Base-by-base conservation (phyloP, 768 basidiomycete genomes). In the Suillus americanus region DNA sequence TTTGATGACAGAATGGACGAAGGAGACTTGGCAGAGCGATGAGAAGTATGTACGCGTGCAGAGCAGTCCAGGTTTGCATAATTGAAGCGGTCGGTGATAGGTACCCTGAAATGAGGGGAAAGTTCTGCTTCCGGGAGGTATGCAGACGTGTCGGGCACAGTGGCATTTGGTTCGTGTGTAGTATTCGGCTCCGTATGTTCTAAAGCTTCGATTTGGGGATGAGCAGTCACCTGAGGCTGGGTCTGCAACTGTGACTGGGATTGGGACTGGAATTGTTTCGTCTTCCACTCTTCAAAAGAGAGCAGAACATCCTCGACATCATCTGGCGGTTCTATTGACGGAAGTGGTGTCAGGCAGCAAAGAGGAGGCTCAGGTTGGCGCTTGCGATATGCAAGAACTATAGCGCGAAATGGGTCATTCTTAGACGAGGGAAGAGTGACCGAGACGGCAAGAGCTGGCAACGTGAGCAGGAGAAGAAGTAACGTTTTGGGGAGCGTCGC, bases 61-160 rank as follows among this genome's bases (percentile, higher is more conserved):
- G 94, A 94, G 73, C 97, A 99, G 75, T 98, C 97, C 64, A 89
- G 73, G 60, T 87, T 89, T 48, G 97, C 97, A 71, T 97, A 99
- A 77, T 99, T 97, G 82, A 96, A 97, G 50, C 95, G 84, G 79
- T 96, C 93, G 14, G 85, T 88, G 50, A 92, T 78, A 1, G 92
- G 92, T 6, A 94, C 86, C 23, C 85, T 84, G 72, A 90, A 88
- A 68, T 88, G 86, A 0, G 89, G 87, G 40, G 85, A 80, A 38
- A 85, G 68, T 5, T 41, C 57, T 4, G 71, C 8, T 59, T 75
- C 70, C 41, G 72, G 46, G 28, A 64, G 56, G 40, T 67, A 66
- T 40, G 65, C 8, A 1, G 62, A 62, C 4, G 59, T 18, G 40
- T 74, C 69, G 16, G 69, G 65, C 38, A 68, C 56, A 14, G 68